Evolutionary conservation across 331 rosid species (phyloP), one percentile per base, ranked within the genome.

Genomic region (Cydonia oblonga): DNA sequence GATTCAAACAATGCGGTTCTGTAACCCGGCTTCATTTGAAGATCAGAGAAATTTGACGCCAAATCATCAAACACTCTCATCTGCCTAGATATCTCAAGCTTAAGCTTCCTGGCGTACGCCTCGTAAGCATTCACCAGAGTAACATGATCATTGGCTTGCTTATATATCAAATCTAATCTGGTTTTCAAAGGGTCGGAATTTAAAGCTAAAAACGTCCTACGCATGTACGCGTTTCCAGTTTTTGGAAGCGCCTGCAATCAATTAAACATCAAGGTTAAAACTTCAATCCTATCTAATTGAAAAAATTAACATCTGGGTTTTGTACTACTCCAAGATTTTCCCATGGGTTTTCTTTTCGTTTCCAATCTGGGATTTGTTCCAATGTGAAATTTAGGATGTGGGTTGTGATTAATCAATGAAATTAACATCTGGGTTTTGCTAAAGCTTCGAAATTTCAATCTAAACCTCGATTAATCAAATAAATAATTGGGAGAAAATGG

Each of bases 101-200:
- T 95, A 67, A 95, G 97, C 92, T 89, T 95, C 87, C 98, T 91
- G 14, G 98, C 98, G 76, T 95, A 95, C 5, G 96, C 91, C 20
- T 96, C 95, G 77, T 95, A 95, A 3, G 98, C 97, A 88, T 95
- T 95, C 73, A 95, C 98, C 49, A 95, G 86, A 25, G 96, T 86
- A 62, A 88, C 78, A 68, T 95, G 98, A 87, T 95, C 98, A 65
- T 82, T 95, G 38, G 97, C 97, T 83, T 95, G 97, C 81, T 87
- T 93, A 67, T 88, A 84, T 75, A 91, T 89, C 90, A 95, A 95
- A 87, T 95, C 96, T 74, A 91, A 84, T 40, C 96, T 74, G 18
- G 96, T 91, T 79, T 88, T 91, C 66, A 83, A 80, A 3, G 98
- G 98, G 70, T 95, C 96, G 66, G 98, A 95, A 84, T 91, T 89